Evolutionary conservation across 352 stramenopile species (phyloP).

Genomic region (Halophytophthora polymorphica): DNA sequence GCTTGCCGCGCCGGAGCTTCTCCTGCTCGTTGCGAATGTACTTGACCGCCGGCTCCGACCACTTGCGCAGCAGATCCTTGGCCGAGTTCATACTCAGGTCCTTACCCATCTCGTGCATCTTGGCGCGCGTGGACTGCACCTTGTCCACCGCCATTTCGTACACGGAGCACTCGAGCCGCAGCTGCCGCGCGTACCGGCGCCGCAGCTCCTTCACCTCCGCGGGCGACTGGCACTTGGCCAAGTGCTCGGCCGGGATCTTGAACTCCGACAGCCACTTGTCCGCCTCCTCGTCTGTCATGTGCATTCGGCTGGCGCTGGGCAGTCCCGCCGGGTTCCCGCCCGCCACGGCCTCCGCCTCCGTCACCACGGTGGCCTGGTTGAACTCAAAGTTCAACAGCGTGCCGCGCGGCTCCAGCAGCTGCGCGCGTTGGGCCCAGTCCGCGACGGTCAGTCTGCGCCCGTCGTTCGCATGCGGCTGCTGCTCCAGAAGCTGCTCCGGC

Average conservation of each 20-base stretch:
- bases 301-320: constrained; percentile 23
- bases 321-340: constrained; percentile 9
- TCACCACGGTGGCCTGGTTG: not conserved
- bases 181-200: constrained; percentile 67
- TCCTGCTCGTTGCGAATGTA: constrained; percentile 51
- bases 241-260: constrained; percentile 44
- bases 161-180: constrained; percentile 74
- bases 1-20: constrained; percentile 46
- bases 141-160: constrained; percentile 82
- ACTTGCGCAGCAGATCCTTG: constrained; percentile 61
- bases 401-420: constrained; percentile 43
- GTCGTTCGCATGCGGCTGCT: not conserved
- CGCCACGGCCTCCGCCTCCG: constrained; percentile 10
- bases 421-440: constrained; percentile 59
- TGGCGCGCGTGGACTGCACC: constrained; percentile 42
- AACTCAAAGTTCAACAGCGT: constrained; percentile 25
- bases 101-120: constrained; percentile 45
- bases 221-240: constrained; percentile 41
- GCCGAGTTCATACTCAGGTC: constrained; percentile 53
- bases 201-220: constrained; percentile 57
- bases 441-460: constrained; percentile 34
- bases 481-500: constrained; percentile 13
- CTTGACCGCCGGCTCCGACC: constrained; percentile 38
- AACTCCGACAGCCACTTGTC: constrained; percentile 70
- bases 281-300: constrained; percentile 69